phyloP scores from a whole-genome alignment of 208 protist species.

The Novymonas esmeraldas region DNA sequence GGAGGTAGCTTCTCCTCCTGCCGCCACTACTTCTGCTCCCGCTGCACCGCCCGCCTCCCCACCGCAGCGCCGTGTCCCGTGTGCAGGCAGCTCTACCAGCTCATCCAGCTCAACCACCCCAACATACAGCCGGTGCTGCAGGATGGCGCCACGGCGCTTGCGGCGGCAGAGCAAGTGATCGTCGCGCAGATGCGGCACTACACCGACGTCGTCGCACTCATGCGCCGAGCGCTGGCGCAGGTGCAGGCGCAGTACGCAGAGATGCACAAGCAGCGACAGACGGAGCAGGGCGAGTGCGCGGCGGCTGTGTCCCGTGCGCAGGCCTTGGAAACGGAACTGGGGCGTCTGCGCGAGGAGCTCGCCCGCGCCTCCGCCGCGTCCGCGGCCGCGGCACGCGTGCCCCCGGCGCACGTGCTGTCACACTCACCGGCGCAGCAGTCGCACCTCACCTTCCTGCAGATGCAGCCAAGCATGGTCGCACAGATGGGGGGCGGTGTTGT shows the following conservation, averaged over 20 bases:
- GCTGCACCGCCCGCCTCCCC: slow-evolving; percentile 62
- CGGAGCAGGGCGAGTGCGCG: slow-evolving; percentile 4
- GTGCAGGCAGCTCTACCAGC: slow-evolving; percentile 58
- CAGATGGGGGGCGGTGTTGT: too few species aligned
- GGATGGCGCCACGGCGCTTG: slow-evolving; percentile 40
- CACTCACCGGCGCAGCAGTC: background rate
- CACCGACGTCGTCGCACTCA: slow-evolving; percentile 53
- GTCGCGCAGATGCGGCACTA: slow-evolving; percentile 67
- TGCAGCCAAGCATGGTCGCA: too few species aligned
- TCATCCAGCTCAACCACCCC: slow-evolving; percentile 5
- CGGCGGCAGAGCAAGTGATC: slow-evolving; percentile 35
- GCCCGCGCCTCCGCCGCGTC: background rate
- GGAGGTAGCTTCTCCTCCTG: slow-evolving; percentile 75
- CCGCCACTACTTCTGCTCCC: slow-evolving; percentile 86
- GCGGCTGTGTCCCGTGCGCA: slow-evolving; percentile 7
- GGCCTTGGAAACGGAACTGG: slow-evolving; percentile 18
- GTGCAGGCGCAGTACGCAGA: slow-evolving; percentile 62
- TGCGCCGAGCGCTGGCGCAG: slow-evolving; percentile 65
- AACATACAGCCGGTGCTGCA: slow-evolving; percentile 52
- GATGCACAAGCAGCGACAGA: slow-evolving; percentile 26
- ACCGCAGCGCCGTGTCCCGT: slow-evolving; percentile 56
- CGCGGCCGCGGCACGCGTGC: slow-evolving; percentile 5
- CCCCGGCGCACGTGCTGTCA: background rate
- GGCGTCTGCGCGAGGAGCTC: slow-evolving; percentile 21
- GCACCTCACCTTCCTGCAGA: too few species aligned